A percentile compares a stretch with the other conserved stretches of the same genome.
Evolutionary conservation across 257 asterid genomes (phyloP).

Genomic region (Capsicum chinense): DNA sequence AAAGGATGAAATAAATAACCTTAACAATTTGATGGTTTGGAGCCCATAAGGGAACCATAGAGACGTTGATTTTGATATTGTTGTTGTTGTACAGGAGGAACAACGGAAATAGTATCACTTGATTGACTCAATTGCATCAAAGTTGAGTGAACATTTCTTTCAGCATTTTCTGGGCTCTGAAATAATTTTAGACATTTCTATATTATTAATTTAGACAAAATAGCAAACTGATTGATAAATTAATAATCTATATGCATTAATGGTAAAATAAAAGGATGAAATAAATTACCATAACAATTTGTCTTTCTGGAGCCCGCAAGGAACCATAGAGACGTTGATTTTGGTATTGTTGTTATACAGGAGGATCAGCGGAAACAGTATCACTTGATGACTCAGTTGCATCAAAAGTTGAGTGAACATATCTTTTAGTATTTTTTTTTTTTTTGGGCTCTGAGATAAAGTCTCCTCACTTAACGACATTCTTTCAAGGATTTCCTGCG

Average conservation of each 20-base stretch:
- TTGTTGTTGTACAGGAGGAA: not conserved
- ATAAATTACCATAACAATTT: not conserved
- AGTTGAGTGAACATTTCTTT: not conserved
- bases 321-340: not conserved
- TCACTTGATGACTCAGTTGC: not conserved
- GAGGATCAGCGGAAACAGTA: too few relatives aligned
- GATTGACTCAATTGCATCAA: not conserved
- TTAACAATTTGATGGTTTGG: not conserved
- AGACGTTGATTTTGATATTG: not conserved
- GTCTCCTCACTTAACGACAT: not conserved
- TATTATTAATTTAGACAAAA: too few relatives aligned
- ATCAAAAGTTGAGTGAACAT: not conserved
- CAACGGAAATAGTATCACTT: too few relatives aligned
- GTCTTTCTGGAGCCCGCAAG: not conserved
- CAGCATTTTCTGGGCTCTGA: not conserved
- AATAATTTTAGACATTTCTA: too few relatives aligned
- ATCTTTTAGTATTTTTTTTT: too few relatives aligned
- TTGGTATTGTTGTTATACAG: not conserved
- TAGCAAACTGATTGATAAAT: too few relatives aligned
- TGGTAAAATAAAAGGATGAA: not conserved
- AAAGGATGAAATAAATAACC: not conserved
- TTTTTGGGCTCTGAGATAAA: not conserved
- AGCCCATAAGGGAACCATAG: not conserved
- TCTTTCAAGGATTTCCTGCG: not conserved
- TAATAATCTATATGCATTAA: not conserved